Evolutionary conservation across 371 early-diverging fungal species (phyloP).

Genomic region (Choanephora cucurbitarum): DNA sequence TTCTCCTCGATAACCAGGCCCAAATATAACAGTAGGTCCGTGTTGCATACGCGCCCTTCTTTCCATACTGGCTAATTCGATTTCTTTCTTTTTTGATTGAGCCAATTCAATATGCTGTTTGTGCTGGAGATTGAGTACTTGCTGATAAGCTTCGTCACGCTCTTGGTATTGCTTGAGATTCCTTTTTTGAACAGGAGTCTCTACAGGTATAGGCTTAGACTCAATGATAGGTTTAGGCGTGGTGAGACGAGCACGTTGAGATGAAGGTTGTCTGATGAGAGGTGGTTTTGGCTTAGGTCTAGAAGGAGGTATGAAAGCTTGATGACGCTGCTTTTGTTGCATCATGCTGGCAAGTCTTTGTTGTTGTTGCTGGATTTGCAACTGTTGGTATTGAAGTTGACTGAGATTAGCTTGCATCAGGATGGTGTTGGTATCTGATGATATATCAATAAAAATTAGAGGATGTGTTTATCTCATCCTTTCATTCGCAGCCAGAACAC

Average conservation of each 20-base stretch:
- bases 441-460: too few relatives aligned
- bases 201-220: conserved; percentile 22
- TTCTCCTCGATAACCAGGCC: conserved; percentile 48
- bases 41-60: conserved; percentile 37
- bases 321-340: conserved; percentile 16
- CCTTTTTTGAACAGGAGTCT: conserved; percentile 15
- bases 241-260: conserved; percentile 30
- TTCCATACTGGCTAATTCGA: conserved; percentile 38
- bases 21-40: conserved; percentile 33
- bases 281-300: neutral
- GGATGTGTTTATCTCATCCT: too few relatives aligned
- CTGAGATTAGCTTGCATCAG: conserved; percentile 16
- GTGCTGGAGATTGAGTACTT: conserved; percentile 39
- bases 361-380: conserved; percentile 17
- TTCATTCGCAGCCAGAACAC: too few relatives aligned
- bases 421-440: too few relatives aligned
- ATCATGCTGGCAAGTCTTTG: conserved; percentile 17
- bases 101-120: conserved; percentile 48
- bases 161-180: conserved; percentile 31
- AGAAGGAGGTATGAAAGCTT: neutral
- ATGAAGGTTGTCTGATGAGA: neutral
- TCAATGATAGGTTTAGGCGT: conserved; percentile 11
- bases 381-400: conserved; percentile 17
- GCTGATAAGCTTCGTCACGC: conserved; percentile 44
- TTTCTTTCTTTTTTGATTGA: conserved; percentile 40